Base-by-base conservation (phyloP, 2,329 filamentous ascomycete species). In the Trichoderma breve region DNA sequence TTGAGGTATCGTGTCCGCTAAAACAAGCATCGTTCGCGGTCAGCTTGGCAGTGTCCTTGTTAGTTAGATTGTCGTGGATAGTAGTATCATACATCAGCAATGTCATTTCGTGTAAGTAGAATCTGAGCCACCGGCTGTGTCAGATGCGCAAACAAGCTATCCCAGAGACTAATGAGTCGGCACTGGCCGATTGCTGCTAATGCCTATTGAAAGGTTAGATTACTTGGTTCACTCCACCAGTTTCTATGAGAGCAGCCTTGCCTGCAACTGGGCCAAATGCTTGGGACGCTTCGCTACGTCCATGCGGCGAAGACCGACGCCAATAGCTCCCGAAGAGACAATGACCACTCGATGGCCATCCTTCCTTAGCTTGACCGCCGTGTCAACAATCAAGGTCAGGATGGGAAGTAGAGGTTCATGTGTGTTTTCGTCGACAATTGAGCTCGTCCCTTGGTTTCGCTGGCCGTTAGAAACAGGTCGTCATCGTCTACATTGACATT, bases 151-250 rank as follows among this genome's bases (percentile, higher is more conserved):
- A 99, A 99, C 8, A 98, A 84, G 76, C 92, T 93, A 79, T 98
- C 95, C 95, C 95, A 99, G 26, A 99, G 88, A 78, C 92, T 94
- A 86, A 99, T 97, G 58, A 99, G 88, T 74, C 94, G 91, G 80
- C 95, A 97, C 84, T 99, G 96, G 60, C 96, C 96, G 77, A 99
- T 97, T 60, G 96, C 96, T 73, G 96, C 96, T 72, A 99, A 87
- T 12, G 95, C 96, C 88, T 93, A 1, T 21, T 21, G 15, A 34
- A 30, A 72, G 53, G 69, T 47, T 36, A 72, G 70, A 53, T 24
- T 30, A 21, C 7, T 24, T n/a, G 30, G 12, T 8, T 14, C 15
- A 51, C 5, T 5, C 36, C 7, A 11, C 11, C 3, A 2, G 15
- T 6, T n/a, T 18, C 24, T 11, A 4, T 21, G 4, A 6, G 28